These are phyloP conservation scores for Myriosclerotinia curreyana DNA, from an alignment of 2,329 filamentous ascomycete genomes.

Conservation along the genomic window DNA sequence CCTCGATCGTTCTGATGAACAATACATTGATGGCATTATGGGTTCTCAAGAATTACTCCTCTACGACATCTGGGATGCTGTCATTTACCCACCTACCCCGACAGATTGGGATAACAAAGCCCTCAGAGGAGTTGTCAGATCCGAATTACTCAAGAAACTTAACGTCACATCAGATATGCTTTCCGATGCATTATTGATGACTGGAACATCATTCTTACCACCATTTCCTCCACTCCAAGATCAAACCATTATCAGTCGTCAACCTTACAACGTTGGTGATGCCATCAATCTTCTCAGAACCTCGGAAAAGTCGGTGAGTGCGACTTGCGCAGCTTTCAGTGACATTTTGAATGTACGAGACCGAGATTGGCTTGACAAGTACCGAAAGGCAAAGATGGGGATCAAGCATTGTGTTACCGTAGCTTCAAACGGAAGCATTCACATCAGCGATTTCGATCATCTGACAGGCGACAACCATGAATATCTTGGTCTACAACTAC, in stretches of 20 bases:
- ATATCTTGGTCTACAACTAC: constrained; percentile 85
- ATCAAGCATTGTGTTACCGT: constrained; percentile 87
- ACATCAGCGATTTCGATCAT: constrained; percentile 68
- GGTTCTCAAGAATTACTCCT: constrained; percentile 81
- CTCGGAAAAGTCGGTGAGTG: constrained; percentile 65
- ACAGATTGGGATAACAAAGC: constrained; percentile 65
- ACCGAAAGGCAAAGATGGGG: constrained; percentile 78
- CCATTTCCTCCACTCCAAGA: constrained; percentile 75
- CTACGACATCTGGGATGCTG: constrained; percentile 75
- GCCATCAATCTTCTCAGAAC: constrained; percentile 75
- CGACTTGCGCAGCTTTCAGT: constrained; percentile 72
- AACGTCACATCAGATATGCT: constrained; percentile 68
- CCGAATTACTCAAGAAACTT: constrained; percentile 66
- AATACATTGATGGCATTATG: constrained; percentile 73
- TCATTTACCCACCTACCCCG: constrained; percentile 63
- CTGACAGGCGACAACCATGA: constrained; percentile 82
- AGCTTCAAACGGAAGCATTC: constrained; percentile 59
- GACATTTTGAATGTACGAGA: constrained; percentile 72
- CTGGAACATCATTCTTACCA: constrained; percentile 76
- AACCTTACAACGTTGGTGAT: constrained; percentile 60
- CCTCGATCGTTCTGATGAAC: constrained; percentile 64
- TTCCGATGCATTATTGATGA: constrained; percentile 77
- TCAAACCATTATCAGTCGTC: constrained; percentile 51
- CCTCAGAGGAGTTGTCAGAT: constrained; percentile 63
- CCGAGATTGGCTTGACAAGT: constrained; percentile 78